Evolutionary conservation across 208 protist genomes (phyloP), one percentile per base, ranked within the genome.

Genomic region (Strigomonas oncopelti): DNA sequence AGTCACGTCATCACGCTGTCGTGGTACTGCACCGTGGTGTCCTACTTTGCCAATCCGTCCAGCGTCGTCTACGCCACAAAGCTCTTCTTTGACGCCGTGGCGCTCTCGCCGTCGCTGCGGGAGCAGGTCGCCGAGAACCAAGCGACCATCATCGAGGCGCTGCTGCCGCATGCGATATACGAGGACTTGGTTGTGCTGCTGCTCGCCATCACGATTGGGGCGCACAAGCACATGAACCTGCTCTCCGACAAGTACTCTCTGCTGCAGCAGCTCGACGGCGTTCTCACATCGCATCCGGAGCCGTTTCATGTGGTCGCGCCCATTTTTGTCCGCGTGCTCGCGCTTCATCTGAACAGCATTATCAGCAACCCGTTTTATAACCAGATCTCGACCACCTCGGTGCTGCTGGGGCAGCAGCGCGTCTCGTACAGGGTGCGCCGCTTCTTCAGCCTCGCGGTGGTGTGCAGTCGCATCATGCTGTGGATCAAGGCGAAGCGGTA

Each of bases 381-480:
- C 5, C 57, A 42, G 9, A 51, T 74, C 22, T 60, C 61, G 36
- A 55, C 69, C 3, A 70, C 51, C 16, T 55, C 71, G 16, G 74
- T 81, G 46, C 67, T 81, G 51, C 75, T 77, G 24, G 72, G 80
- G n/a, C 76, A 82, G 38, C 64, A 67, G 52, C 57, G 57, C 32
- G 56, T 77, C 29, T 80, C 78, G n/a, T 84, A 68, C 65, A 82
- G 88, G 16, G 51, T 93, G 5, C 80, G 72, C 1, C 73, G 75
- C 20, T 84, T 76, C 71, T 69, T 88, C 46, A 78, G 72, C 29
- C 57, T 84, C 9, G 76, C 65, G 8, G 71, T 77, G 16, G 71
- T 94, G n/a, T 88, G 80, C 72, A 72, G 79, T 31, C 77, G 84
- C 0, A 34, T 94, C 20, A 90, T 91, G 88, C 64, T 90, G 34